A percentile compares a stretch with the other conserved stretches of the same genome.
These are phyloP conservation scores for Pythium angustatum DNA, from an alignment of 352 stramenopile genomes.

Conservation along the genomic window DNA sequence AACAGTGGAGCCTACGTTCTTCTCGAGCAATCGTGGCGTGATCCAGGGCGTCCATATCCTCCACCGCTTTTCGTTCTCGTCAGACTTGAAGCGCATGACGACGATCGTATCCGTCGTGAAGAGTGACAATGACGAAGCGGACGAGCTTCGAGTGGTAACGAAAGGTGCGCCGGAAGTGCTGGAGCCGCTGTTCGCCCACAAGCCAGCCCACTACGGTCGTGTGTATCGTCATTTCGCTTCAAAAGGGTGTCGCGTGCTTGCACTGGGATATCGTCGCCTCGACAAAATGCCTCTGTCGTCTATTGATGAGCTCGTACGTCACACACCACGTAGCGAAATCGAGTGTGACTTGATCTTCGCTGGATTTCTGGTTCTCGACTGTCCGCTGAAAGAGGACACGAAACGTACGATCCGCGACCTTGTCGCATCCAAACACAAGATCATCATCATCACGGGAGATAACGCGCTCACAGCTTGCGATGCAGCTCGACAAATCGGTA, in stretches of 20 bases:
- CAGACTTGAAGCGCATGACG: slow-evolving; percentile 91
- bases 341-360: slow-evolving; percentile 88
- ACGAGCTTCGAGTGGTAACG: slow-evolving; percentile 60
- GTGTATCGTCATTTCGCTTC: slow-evolving; percentile 49
- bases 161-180: slow-evolving; percentile 95
- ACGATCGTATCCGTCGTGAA: slow-evolving; percentile 63
- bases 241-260: slow-evolving; percentile 76
- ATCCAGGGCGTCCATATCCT: slow-evolving; percentile 58
- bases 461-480: slow-evolving; percentile 91
- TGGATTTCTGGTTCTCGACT: slow-evolving; percentile 93
- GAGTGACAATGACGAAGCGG: slow-evolving; percentile 34
- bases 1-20: slow-evolving; percentile 35
- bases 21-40: slow-evolving; percentile 32
- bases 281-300: slow-evolving; percentile 24
- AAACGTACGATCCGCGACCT: slow-evolving; percentile 85
- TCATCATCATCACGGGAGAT: slow-evolving; percentile 96
- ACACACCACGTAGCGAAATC: slow-evolving; percentile 45
- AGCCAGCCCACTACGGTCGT: slow-evolving; percentile 63
- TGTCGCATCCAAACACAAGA: slow-evolving; percentile 62
- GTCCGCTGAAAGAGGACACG: slow-evolving; percentile 92
- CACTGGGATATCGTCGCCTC: slow-evolving; percentile 76
- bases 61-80: slow-evolving; percentile 89
- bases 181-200: slow-evolving; percentile 63
- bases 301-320: slow-evolving; percentile 25
- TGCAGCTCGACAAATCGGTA: slow-evolving; percentile 88